phyloP scores from a whole-genome alignment of 768 basidiomycete species.

The Xerocomellus dryophilus region DNA sequence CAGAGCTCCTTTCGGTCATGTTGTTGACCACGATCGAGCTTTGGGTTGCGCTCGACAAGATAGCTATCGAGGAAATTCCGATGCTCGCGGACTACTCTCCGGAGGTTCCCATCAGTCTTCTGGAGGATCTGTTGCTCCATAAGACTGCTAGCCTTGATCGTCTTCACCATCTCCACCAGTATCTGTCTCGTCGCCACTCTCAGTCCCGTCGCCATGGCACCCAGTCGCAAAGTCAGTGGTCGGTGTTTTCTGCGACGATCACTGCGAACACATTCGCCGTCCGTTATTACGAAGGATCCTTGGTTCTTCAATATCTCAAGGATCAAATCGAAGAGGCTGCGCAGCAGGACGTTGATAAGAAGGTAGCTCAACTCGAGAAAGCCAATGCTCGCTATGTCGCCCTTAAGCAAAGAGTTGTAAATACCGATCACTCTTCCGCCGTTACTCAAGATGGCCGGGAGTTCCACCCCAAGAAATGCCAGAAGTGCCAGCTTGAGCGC shows the following conservation, averaged over 20 bases:
- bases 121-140: slow-evolving; percentile 43
- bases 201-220: slow-evolving; percentile 24
- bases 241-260: slow-evolving; percentile 35
- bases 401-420: slow-evolving; percentile 13
- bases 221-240: slow-evolving; percentile 26
- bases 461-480: slow-evolving; percentile 17
- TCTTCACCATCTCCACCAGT: slow-evolving; percentile 24
- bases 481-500: slow-evolving; percentile 30
- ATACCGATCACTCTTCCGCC: background rate
- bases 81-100: slow-evolving; percentile 45
- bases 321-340: slow-evolving; percentile 32
- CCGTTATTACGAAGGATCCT: slow-evolving; percentile 34
- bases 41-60: slow-evolving; percentile 46
- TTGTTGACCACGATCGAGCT: slow-evolving; percentile 44
- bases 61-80: slow-evolving; percentile 34
- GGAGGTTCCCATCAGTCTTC: slow-evolving; percentile 36
- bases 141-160: slow-evolving; percentile 28
- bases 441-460: slow-evolving; percentile 3
- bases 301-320: slow-evolving; percentile 26
- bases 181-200: slow-evolving; percentile 33
- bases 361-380: slow-evolving; percentile 28
- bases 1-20: slow-evolving; percentile 40
- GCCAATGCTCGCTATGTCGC: slow-evolving; percentile 22
- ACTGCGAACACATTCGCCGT: slow-evolving; percentile 29
- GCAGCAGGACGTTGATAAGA: slow-evolving; percentile 17